Conservation (phyloP, 2,329 filamentous ascomycete genomes). For the Aspergillus sp. region DNA sequence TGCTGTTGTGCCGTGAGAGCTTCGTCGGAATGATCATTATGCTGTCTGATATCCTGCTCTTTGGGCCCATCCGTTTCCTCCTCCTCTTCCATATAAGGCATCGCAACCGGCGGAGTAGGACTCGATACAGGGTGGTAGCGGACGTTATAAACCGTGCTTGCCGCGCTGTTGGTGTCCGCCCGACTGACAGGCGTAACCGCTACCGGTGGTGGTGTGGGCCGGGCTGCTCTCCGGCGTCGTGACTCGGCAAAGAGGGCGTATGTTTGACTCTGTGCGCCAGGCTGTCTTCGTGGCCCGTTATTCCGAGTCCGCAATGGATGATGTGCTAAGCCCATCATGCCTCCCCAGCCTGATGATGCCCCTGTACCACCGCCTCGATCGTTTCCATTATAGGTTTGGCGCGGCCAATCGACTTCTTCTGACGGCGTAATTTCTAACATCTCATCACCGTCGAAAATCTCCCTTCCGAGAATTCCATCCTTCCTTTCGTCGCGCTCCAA, state of each 20-base stretch:
- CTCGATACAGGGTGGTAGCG: conserved; percentile 52
- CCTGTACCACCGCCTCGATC: conserved; percentile 32
- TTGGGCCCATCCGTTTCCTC: conserved; percentile 19
- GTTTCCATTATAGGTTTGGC: conserved; percentile 28
- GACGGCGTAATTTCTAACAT: conserved; percentile 67
- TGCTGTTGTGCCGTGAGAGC: conserved; percentile 14
- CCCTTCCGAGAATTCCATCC: conserved; percentile 81
- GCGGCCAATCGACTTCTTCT: conserved; percentile 48
- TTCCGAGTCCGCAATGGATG: conserved; percentile 31
- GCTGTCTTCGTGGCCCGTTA: conserved; percentile 18
- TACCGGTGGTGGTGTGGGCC: conserved; percentile 40
- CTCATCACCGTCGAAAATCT: conserved; percentile 90
- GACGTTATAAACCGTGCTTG: conserved; percentile 58
- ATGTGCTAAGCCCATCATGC: conserved; percentile 30
- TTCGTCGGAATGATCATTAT: conserved; percentile 8
- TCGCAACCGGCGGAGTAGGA: conserved; percentile 37
- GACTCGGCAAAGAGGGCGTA: conserved; percentile 7
- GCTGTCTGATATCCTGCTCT: conserved; percentile 16
- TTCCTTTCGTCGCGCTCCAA: conserved; percentile 89
- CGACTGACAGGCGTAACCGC: conserved; percentile 53
- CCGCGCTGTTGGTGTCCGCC: conserved; percentile 55
- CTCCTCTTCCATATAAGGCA: conserved; percentile 28
- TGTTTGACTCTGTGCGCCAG: conserved; percentile 13
- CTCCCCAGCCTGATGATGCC: conserved; percentile 33
- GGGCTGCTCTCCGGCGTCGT: conserved; percentile 13